Base-by-base conservation (phyloP, 345 rosid species). In the Citrus glauca region DNA sequence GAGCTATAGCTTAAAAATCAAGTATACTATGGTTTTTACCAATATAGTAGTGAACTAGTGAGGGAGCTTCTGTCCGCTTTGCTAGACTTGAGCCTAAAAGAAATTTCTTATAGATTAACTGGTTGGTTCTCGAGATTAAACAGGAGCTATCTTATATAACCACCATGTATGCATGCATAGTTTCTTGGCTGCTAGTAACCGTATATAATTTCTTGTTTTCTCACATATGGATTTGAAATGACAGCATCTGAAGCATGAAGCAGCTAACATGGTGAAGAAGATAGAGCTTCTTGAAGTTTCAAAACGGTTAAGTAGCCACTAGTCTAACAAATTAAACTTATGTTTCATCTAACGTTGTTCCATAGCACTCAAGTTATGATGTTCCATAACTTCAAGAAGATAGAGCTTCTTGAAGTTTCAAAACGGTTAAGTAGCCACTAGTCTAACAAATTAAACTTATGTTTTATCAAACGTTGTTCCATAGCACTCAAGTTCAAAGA, bases 231-330 rank as follows among this genome's bases (percentile, higher is more conserved):
- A 63, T 80, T 72, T 82, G 81, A 35, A 80, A 81, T 80, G 69
- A 66, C 97, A 96, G 97, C 88, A 83, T 78, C 78, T 93, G 88
- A 93, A 90, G 90, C 76, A 66, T 32, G 99, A 96, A 85, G 89
- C 93, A 79, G 87, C 87, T 69, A 78, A 59, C 77, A 87, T 96
- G 97, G 55, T 81, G 88, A 90, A 91, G 88, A 93, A 87, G 86
- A 92, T 93, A 66, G 97, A 93, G 87, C 77, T 73, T 75, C 97
- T 93, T 67, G 98, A 32, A 32, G 33, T 32, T 32, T 32, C 33
- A 13, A 92, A 86, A 86, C 87, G 95, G 98, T 91, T 25, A 2
- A 0, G 0, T 40, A 40, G 45, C 2, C 9, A 40, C 45, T 40
- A 74, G 11, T 0, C 74, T 32, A 20, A 35, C 69, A 24, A 60